A percentile compares a stretch with the other conserved stretches of the same genome.
These are phyloP conservation scores for Ophiostoma quercus DNA, from an alignment of 2,329 filamentous ascomycete species.

Conservation along the genomic window DNA sequence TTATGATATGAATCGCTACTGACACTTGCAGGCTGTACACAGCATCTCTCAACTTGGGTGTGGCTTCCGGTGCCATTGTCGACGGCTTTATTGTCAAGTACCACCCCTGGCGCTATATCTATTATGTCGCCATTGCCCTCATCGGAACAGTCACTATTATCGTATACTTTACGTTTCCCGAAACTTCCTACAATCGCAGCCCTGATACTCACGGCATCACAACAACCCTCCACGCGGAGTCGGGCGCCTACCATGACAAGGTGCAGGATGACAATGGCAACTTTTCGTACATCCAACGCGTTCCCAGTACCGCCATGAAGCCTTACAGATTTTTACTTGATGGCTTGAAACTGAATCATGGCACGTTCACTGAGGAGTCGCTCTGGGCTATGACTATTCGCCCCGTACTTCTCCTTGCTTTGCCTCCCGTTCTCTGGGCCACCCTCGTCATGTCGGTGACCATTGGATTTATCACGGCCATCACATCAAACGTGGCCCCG, in stretches of 20 bases:
- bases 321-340: slow-evolving; percentile 5
- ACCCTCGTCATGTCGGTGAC: slow-evolving; percentile 50
- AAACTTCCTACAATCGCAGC: slow-evolving; percentile 45
- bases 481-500: slow-evolving; percentile 48
- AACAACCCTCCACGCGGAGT: slow-evolving; percentile 23
- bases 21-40: slow-evolving; percentile 21
- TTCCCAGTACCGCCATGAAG: background rate
- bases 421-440: slow-evolving; percentile 53
- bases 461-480: slow-evolving; percentile 49
- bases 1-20: too few species aligned
- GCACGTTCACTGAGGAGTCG: slow-evolving; percentile 42
- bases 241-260: slow-evolving; percentile 18
- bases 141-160: slow-evolving; percentile 45
- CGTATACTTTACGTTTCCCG: slow-evolving; percentile 50
- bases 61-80: slow-evolving; percentile 41
- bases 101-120: slow-evolving; percentile 47
- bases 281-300: slow-evolving; percentile 25
- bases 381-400: slow-evolving; percentile 45
- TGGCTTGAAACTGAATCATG: slow-evolving; percentile 39
- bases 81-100: slow-evolving; percentile 46
- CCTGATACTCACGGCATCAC: slow-evolving; percentile 28
- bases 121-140: slow-evolving; percentile 47
- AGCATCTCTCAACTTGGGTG: slow-evolving; percentile 33
- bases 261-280: slow-evolving; percentile 15
- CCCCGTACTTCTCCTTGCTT: slow-evolving; percentile 45